These are phyloP conservation scores for Monosporascus sp. DNA, from an alignment of 2,329 filamentous ascomycete genomes.

Conservation along the genomic window DNA sequence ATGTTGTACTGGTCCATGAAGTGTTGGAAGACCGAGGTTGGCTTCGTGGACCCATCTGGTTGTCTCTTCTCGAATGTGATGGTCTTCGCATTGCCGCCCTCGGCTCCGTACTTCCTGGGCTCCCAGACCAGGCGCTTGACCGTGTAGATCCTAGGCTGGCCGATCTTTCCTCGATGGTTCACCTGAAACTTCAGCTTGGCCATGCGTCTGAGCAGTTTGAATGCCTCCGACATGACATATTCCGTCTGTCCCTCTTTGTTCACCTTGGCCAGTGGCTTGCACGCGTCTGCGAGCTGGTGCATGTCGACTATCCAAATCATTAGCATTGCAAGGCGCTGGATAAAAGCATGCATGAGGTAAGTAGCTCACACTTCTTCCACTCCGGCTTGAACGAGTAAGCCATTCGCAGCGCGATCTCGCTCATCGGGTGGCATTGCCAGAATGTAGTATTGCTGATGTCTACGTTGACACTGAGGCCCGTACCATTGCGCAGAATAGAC, in stretches of 20 bases:
- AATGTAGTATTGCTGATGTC: constrained; percentile 92
- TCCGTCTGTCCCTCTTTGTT: constrained; percentile 14
- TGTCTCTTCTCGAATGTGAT: constrained; percentile 50
- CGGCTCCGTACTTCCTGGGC: constrained; percentile 31
- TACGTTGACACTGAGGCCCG: constrained; percentile 74
- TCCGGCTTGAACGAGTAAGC: constrained; percentile 18
- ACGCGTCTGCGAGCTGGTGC: constrained; percentile 19
- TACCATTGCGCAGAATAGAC: constrained; percentile 38
- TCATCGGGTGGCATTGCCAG: constrained; percentile 51
- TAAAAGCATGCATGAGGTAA: background rate
- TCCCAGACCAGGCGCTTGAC: constrained; percentile 49
- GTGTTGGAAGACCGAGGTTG: constrained; percentile 47
- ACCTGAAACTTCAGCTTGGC: constrained; percentile 53
- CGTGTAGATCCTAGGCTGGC: constrained; percentile 44
- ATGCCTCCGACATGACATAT: constrained; percentile 42
- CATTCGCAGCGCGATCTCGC: constrained; percentile 27
- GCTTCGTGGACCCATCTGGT: constrained; percentile 33
- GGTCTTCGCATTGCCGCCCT: constrained; percentile 46
- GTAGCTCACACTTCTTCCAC: constrained; percentile 23
- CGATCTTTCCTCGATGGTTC: constrained; percentile 44
- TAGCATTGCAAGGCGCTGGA: constrained; percentile 14
- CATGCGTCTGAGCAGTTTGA: constrained; percentile 51
- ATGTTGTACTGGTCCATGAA: constrained; percentile 52
- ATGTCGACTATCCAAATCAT: constrained; percentile 24
- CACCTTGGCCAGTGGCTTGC: constrained; percentile 31